Evolutionary conservation across 2,329 filamentous ascomycete genomes (phyloP).

Genomic region (Fusarium incarnatum): DNA sequence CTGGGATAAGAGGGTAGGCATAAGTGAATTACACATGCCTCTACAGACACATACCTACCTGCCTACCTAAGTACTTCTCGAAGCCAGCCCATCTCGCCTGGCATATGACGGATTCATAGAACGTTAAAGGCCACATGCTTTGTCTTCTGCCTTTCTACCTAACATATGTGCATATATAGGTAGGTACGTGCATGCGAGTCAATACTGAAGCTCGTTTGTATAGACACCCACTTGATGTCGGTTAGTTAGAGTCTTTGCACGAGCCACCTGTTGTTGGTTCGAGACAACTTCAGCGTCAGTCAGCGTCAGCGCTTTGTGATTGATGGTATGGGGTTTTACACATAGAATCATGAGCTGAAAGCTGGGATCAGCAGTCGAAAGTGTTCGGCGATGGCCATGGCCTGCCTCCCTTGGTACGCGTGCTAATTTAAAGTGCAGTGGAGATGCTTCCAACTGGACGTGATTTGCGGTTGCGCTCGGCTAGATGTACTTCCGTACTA

Average conservation of each 20-base stretch:
- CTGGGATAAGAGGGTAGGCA: constrained; percentile 5
- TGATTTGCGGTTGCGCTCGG: constrained; percentile 30
- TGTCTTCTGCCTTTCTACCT: neutral
- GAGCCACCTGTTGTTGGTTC: constrained; percentile 42
- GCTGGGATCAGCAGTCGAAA: constrained; percentile 15
- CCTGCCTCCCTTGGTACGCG: neutral
- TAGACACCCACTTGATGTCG: constrained; percentile 13
- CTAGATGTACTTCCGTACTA: constrained; percentile 25
- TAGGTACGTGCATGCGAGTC: constrained; percentile 17
- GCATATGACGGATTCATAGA: neutral
- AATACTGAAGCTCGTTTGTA: constrained; percentile 27
- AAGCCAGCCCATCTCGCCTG: neutral
- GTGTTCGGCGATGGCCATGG: constrained; percentile 10
- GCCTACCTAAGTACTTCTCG: neutral
- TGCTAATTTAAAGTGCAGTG: constrained; percentile 32
- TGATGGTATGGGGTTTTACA: constrained; percentile 7
- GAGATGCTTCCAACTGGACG: constrained; percentile 5
- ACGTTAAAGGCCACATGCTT: neutral
- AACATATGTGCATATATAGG: neutral
- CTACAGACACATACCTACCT: neutral
- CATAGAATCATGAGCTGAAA: constrained; percentile 30
- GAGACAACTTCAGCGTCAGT: constrained; percentile 42
- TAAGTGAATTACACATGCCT: neutral
- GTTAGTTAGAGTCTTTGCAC: constrained; percentile 43
- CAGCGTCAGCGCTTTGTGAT: constrained; percentile 40